Evolutionary conservation across 805 yeast genomes (phyloP), one percentile per base, ranked within the genome.

Genomic region (Candida khao-thaluensis): DNA sequence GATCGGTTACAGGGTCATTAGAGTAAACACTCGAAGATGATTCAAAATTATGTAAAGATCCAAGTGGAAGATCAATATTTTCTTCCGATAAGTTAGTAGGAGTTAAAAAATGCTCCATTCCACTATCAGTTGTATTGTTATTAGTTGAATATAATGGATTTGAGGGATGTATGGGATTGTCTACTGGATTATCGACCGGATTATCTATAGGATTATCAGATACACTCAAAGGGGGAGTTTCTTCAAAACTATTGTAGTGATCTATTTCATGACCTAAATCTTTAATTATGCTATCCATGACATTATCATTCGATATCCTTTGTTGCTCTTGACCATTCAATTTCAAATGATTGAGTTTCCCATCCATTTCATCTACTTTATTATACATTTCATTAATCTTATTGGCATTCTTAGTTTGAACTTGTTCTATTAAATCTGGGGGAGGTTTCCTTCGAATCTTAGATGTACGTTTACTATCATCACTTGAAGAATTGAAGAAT

Each of bases 361-460:
- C 6, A n/a, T 10, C 9, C 12, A 18, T 15, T 22, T 26, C 18
- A 24, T 17, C 35, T 7, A 4, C 12, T 28, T 16, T 28, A 5
- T 28, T 11, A 16, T 15, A 28, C 37, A 32, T 33, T n/a, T 37
- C 35, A 21, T 28, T 26, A 14, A 34, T 22, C 15, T 21, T 22
- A 23, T 27, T 39, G 7, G 38, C 35, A 30, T 34, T 34, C 10
- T 39, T 29, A 11, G 27, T 11, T 23, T 34, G 38, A 3, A 28
- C 30, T 28, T 31, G 30, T 18, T 24, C 35, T 2, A 30, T 27
- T 14, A 41, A 17, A 28, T 41, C 44, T 12, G 41, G 41, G 11
- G 44, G 44, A 8, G 44, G 44, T 24, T 41, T 41, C 12, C 44
- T 30, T 36, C 44, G 25, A 11, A 21, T 17, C 11, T 23, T 31